Conservation (phyloP, 2,329 filamentous ascomycete species). For the Aspergillus neotritici region DNA sequence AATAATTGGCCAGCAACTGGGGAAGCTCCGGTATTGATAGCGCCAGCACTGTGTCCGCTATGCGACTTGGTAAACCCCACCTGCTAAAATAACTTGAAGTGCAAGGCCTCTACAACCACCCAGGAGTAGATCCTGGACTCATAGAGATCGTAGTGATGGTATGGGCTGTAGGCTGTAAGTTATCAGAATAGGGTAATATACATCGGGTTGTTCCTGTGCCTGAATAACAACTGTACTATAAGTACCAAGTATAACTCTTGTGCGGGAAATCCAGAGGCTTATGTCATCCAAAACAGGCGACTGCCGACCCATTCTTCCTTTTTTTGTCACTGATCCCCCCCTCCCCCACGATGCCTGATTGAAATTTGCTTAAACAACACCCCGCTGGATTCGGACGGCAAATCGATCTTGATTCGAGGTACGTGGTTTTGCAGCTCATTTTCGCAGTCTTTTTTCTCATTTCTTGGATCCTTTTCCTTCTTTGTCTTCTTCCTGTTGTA, state of each 20-base stretch:
- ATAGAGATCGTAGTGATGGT: too few relatives aligned
- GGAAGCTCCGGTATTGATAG: too few relatives aligned
- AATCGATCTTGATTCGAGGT: conserved; percentile 20
- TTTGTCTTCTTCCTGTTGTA: neutral
- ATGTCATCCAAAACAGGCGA: conserved; percentile 26
- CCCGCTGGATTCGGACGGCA: conserved; percentile 25
- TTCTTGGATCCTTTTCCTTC: neutral
- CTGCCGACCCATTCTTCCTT: conserved; percentile 11
- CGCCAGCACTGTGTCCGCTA: too few relatives aligned
- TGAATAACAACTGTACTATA: too few relatives aligned
- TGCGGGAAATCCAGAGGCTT: conserved; percentile 12
- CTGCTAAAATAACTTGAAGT: too few relatives aligned
- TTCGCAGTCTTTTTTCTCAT: neutral
- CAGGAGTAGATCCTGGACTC: too few relatives aligned
- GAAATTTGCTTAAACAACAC: conserved; percentile 28
- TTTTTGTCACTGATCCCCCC: conserved; percentile 8
- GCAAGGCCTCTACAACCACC: too few relatives aligned
- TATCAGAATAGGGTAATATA: too few relatives aligned
- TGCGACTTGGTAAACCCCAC: too few relatives aligned
- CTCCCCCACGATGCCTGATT: conserved; percentile 32
- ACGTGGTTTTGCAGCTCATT: conserved; percentile 8
- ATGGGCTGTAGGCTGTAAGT: too few relatives aligned
- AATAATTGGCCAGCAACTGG: too few relatives aligned
- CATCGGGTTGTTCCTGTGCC: neutral
- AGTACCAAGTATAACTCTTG: too few relatives aligned